Evolutionary conservation across 306 rosid genomes (phyloP).

Genomic region (Argentina anserina): DNA sequence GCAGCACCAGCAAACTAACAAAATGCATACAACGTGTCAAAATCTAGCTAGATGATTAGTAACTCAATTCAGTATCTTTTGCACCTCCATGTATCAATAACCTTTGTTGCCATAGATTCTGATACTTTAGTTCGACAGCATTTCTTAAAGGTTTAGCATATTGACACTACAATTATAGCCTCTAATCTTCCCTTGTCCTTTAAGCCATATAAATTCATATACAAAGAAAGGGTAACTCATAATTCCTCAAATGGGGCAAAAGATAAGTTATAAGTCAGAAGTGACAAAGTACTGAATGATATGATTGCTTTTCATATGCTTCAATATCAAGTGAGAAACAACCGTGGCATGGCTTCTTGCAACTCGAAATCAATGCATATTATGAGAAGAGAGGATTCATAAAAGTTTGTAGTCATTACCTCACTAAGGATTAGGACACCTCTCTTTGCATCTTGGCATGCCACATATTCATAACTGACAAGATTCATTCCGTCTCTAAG

Average conservation of each 20-base stretch:
- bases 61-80: background rate
- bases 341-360: background rate
- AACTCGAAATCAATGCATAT: background rate
- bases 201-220: background rate
- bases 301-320: background rate
- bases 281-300: background rate
- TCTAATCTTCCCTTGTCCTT: background rate
- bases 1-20: slow-evolving; percentile 99
- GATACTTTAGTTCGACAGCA: background rate
- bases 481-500: slow-evolving; percentile 94
- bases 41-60: slow-evolving; percentile 10
- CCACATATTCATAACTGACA: slow-evolving; percentile 86
- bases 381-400: slow-evolving; percentile 8
- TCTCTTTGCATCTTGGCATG: slow-evolving; percentile 81
- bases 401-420: slow-evolving; percentile 39
- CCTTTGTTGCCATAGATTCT: background rate
- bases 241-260: background rate
- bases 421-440: slow-evolving; percentile 87
- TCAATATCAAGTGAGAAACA: background rate
- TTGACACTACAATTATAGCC: background rate
- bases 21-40: slow-evolving; percentile 18
- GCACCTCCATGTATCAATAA: background rate
- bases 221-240: background rate
- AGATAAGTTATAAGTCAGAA: background rate
- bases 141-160: background rate